phyloP scores from a whole-genome alignment of 2,329 filamentous ascomycete species.

The Exutisphaerella laricina region DNA sequence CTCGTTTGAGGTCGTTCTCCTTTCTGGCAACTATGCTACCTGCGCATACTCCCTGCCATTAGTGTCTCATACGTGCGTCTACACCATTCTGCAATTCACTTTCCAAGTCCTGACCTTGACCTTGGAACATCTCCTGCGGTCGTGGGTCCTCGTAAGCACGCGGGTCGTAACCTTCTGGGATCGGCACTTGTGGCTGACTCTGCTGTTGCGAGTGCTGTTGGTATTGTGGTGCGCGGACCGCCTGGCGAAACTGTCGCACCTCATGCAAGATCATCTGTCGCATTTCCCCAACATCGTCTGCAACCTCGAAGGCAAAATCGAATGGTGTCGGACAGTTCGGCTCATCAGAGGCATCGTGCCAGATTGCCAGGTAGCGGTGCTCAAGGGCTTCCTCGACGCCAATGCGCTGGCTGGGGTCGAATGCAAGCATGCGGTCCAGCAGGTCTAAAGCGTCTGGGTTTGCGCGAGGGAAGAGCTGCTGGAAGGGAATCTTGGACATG shows the following conservation, averaged over 20 bases:
- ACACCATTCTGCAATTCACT: constrained; percentile 60
- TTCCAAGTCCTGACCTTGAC: constrained; percentile 59
- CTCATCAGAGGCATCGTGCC: constrained; percentile 97
- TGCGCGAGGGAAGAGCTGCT: constrained; percentile 81
- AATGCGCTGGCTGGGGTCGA: constrained; percentile 90
- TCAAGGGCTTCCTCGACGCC: constrained; percentile 92
- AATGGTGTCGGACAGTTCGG: constrained; percentile 89
- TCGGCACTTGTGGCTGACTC: constrained; percentile 49
- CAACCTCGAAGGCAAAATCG: constrained; percentile 97
- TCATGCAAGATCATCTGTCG: constrained; percentile 96
- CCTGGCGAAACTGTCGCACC: constrained; percentile 72
- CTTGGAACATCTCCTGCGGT: constrained; percentile 48
- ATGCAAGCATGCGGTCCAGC: constrained; percentile 93
- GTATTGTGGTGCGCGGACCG: constrained; percentile 39
- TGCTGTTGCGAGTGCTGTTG: constrained; percentile 42
- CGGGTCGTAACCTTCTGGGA: constrained; percentile 56
- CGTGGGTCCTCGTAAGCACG: constrained; percentile 57
- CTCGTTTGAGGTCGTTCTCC: too few species aligned
- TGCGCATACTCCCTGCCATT: neutral
- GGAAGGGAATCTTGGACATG: constrained; percentile 72
- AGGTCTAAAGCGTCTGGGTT: constrained; percentile 95
- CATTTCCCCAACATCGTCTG: constrained; percentile 93
- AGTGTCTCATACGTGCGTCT: constrained; percentile 16
- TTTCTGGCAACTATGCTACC: neutral
- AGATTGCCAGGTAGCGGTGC: constrained; percentile 94